A percentile compares a stretch with the other conserved stretches of the same genome.
These are phyloP conservation scores for Hydnomerulius pinastri DNA, from an alignment of 768 basidiomycete species.

Conservation along the genomic window DNA sequence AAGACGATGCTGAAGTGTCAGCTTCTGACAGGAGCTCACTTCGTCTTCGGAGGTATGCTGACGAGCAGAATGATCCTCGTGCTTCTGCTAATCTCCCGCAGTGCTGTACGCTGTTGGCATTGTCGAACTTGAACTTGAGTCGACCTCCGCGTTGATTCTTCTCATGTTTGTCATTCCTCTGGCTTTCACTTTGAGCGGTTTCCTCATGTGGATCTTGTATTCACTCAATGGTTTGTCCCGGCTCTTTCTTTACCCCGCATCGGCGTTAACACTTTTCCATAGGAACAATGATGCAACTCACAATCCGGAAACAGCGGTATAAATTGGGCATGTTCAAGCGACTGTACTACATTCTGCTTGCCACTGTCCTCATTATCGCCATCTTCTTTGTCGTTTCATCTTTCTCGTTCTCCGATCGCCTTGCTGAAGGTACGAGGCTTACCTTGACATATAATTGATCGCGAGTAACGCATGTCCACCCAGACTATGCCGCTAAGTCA, in stretches of 20 bases:
- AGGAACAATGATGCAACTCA: slow-evolving; percentile 90
- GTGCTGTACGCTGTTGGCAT: slow-evolving; percentile 94
- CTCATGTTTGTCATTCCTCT: slow-evolving; percentile 92
- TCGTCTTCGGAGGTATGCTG: slow-evolving; percentile 86
- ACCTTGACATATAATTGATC: slow-evolving; percentile 2
- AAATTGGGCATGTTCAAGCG: slow-evolving; percentile 88
- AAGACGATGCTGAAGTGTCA: slow-evolving; percentile 83
- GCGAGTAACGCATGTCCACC: not conserved
- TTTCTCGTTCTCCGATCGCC: slow-evolving; percentile 85
- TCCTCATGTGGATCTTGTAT: slow-evolving; percentile 95
- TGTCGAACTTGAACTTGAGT: slow-evolving; percentile 89
- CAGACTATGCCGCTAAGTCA: slow-evolving; percentile 89
- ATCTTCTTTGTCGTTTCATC: slow-evolving; percentile 94
- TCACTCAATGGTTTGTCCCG: slow-evolving; percentile 75
- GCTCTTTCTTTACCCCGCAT: not conserved
- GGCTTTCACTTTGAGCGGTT: slow-evolving; percentile 92
- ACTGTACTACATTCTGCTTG: slow-evolving; percentile 82
- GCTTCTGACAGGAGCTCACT: slow-evolving; percentile 80
- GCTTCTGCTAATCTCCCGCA: slow-evolving; percentile 11
- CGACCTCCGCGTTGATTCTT: slow-evolving; percentile 80
- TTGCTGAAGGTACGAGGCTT: slow-evolving; percentile 73
- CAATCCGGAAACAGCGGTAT: slow-evolving; percentile 81
- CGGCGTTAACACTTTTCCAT: slow-evolving; percentile 15
- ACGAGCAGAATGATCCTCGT: not conserved
- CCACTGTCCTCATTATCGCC: slow-evolving; percentile 77